Conservation (phyloP, 2,329 filamentous ascomycete species). For the Cercospora zeina region DNA sequence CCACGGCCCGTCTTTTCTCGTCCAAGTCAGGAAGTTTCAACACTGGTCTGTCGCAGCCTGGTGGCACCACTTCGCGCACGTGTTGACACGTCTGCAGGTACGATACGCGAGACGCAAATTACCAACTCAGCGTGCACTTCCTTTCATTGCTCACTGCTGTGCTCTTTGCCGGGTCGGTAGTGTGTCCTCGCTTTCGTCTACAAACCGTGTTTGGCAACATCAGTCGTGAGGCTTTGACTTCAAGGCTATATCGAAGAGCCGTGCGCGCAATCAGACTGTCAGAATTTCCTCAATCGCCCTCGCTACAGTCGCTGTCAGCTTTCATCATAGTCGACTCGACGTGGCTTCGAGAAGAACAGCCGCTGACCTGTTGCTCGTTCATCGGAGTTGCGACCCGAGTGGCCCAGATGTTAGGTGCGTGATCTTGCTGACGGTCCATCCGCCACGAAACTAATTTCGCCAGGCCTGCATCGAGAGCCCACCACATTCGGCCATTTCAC, state of each 20-base stretch:
- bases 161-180: slow-evolving; percentile 31
- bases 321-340: slow-evolving; percentile 44
- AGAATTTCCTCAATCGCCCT: slow-evolving; percentile 48
- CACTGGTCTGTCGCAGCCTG: slow-evolving; percentile 22
- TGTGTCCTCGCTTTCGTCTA: slow-evolving; percentile 28
- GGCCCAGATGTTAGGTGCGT: slow-evolving; percentile 48
- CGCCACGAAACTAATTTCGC: background rate
- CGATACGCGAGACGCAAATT: slow-evolving; percentile 26
- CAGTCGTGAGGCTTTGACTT: slow-evolving; percentile 27
- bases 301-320: slow-evolving; percentile 49
- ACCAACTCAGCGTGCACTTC: slow-evolving; percentile 28
- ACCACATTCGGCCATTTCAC: slow-evolving; percentile 49
- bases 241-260: slow-evolving; percentile 28
- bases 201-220: slow-evolving; percentile 28
- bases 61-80: background rate
- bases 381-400: slow-evolving; percentile 51
- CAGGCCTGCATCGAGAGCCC: slow-evolving; percentile 50
- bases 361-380: slow-evolving; percentile 51
- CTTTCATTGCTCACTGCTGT: slow-evolving; percentile 28
- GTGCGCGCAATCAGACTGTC: slow-evolving; percentile 30
- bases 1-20: slow-evolving; percentile 25
- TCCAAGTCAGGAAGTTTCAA: slow-evolving; percentile 28
- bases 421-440: background rate
- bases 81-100: slow-evolving; percentile 16
- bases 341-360: slow-evolving; percentile 51